Evolutionary conservation across 352 stramenopile genomes (phyloP).

Genomic region (Globisporangium echinulatum): DNA sequence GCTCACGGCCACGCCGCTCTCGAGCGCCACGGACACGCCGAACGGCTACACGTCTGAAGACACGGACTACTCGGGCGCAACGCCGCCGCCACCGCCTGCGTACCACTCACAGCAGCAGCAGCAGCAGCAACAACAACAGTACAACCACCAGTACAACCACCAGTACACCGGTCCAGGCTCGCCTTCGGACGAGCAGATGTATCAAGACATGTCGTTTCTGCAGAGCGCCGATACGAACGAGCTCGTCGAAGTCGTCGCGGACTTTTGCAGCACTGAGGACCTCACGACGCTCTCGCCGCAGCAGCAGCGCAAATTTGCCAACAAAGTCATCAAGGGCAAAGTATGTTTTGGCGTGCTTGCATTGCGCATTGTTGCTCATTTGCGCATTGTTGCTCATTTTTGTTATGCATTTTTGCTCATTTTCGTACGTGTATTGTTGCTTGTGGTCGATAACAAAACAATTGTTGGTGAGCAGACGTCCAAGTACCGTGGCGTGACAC

Average conservation of each 20-base stretch:
- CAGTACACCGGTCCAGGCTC: background rate
- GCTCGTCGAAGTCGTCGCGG: constrained; percentile 53
- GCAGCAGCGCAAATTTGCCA: constrained; percentile 46
- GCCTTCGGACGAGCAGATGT: constrained; percentile 65
- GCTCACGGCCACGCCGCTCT: constrained; percentile 18
- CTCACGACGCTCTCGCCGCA: constrained; percentile 38
- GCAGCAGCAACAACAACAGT: background rate
- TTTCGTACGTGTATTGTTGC: background rate
- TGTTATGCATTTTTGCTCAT: background rate
- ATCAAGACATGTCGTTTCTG: constrained; percentile 70
- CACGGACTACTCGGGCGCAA: constrained; percentile 70
- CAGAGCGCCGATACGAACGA: constrained; percentile 50
- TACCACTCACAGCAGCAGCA: background rate
- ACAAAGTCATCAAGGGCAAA: constrained; percentile 82
- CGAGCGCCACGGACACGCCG: constrained; percentile 33
- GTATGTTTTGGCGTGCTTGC: constrained; percentile 10
- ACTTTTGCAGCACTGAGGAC: constrained; percentile 39
- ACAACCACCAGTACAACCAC: background rate
- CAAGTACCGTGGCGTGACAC: constrained; percentile 81
- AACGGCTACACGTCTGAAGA: constrained; percentile 84
- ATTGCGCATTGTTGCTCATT: background rate
- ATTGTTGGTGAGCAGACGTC: constrained; percentile 40
- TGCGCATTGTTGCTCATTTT: background rate
- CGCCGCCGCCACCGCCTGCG: constrained; percentile 8
- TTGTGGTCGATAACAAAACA: background rate